Conservation (phyloP, 768 basidiomycete species). For the Sistotremastrum suecicum region DNA sequence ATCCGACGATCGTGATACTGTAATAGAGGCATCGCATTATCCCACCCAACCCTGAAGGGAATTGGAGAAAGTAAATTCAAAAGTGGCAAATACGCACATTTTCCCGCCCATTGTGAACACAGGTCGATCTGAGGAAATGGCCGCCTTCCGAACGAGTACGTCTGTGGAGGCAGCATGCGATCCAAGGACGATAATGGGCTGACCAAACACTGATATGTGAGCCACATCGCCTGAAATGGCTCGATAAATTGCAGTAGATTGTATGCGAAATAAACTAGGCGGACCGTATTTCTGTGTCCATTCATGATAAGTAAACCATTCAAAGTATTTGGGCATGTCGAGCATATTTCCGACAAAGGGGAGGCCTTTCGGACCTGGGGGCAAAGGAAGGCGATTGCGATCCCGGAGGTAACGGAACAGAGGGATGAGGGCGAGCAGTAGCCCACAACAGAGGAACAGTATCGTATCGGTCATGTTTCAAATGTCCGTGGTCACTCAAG, state of each 20-base stretch:
- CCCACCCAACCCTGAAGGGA: too few relatives aligned
- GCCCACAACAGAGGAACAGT: too few relatives aligned
- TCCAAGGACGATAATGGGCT: constrained; percentile 1
- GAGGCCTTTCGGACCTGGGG: constrained; percentile 11
- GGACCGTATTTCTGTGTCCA: constrained; percentile 13
- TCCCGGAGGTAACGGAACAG: too few relatives aligned
- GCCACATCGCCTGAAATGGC: neutral
- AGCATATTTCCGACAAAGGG: constrained; percentile 12
- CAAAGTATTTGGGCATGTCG: constrained; percentile 7
- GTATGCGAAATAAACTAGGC: neutral
- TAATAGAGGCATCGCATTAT: too few relatives aligned
- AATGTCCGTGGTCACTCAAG: too few relatives aligned
- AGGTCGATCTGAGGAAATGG: constrained; percentile 4
- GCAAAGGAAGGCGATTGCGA: neutral
- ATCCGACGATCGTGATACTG: too few relatives aligned
- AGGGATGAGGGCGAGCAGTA: too few relatives aligned
- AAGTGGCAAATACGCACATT: neutral
- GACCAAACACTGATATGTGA: neutral
- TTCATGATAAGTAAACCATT: constrained; percentile 6
- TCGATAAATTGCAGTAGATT: too few relatives aligned
- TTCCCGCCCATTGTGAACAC: constrained; percentile 1
- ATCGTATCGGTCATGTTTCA: too few relatives aligned
- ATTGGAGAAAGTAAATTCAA: too few relatives aligned
- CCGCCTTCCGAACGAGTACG: neutral
- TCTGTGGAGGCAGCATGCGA: neutral